These are phyloP conservation scores for Pichia sp. DNA, from an alignment of 1,139 yeast species.

Conservation along the genomic window DNA sequence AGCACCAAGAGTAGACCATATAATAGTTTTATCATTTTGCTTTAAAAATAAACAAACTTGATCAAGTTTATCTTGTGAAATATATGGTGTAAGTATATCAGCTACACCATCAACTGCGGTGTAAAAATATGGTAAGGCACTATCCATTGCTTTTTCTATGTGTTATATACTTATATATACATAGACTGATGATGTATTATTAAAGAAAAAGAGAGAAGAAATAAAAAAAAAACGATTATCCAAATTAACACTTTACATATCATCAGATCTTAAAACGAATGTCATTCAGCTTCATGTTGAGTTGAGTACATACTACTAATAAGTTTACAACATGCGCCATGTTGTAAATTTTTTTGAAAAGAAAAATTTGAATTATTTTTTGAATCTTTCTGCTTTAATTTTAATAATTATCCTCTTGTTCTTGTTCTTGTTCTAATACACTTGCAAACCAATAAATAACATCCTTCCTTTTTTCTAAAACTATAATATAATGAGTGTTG, in stretches of 20 bases:
- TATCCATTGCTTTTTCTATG: not conserved
- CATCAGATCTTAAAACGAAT: not conserved
- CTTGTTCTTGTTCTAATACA: not conserved
- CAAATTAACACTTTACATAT: too few relatives aligned
- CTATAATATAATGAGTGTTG: slow-evolving; percentile 32
- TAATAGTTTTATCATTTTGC: slow-evolving; percentile 5
- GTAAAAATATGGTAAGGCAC: slow-evolving; percentile 3
- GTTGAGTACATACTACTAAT: too few relatives aligned
- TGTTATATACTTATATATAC: too few relatives aligned
- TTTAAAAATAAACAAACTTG: slow-evolving; percentile 2
- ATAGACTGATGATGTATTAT: too few relatives aligned
- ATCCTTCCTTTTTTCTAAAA: too few relatives aligned
- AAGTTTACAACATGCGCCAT: not conserved
- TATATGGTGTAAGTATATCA: not conserved
- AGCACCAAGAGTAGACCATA: slow-evolving; percentile 6
- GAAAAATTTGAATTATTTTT: too few relatives aligned
- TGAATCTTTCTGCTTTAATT: not conserved
- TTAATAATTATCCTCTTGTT: not conserved
- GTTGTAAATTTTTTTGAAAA: not conserved
- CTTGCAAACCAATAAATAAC: too few relatives aligned
- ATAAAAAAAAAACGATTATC: too few relatives aligned
- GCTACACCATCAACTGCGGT: slow-evolving; percentile 2
- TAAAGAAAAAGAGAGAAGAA: too few relatives aligned
- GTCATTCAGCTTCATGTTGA: too few relatives aligned
- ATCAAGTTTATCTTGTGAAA: slow-evolving; percentile 3